These are phyloP conservation scores for Aspergillus sp. DNA, from an alignment of 2,329 filamentous ascomycete genomes.

Conservation along the genomic window DNA sequence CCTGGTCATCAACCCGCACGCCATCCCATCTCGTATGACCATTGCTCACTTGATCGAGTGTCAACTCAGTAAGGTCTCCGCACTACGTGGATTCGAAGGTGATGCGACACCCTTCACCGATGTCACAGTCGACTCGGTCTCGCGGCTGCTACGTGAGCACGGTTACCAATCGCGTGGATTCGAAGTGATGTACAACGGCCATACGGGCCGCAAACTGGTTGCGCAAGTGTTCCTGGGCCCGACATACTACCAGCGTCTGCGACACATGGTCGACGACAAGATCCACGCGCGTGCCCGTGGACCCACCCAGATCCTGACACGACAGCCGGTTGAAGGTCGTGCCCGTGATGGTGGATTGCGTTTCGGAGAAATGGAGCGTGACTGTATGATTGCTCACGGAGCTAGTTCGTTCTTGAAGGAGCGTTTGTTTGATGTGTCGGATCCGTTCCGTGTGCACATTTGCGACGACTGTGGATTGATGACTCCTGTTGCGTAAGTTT, in stretches of 20 bases:
- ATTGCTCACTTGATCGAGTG: slow-evolving; percentile 99
- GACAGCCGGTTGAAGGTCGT: slow-evolving; percentile 97
- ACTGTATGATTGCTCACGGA: slow-evolving; percentile 99
- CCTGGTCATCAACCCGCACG: slow-evolving; percentile 98
- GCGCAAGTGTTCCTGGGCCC: slow-evolving; percentile 95
- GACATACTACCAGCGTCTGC: slow-evolving; percentile 96
- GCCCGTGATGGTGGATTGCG: slow-evolving; percentile 94
- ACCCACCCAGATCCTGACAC: slow-evolving; percentile 91
- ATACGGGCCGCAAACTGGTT: slow-evolving; percentile 88
- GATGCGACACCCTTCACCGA: slow-evolving; percentile 98
- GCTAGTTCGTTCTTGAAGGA: slow-evolving; percentile 96
- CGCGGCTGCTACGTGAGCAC: slow-evolving; percentile 73
- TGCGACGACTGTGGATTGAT: slow-evolving; percentile 98
- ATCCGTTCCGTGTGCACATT: slow-evolving; percentile 95
- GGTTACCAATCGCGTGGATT: slow-evolving; percentile 97
- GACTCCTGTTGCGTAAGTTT: slow-evolving; percentile 94
- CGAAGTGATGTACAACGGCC: slow-evolving; percentile 97
- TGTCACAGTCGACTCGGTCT: slow-evolving; percentile 91
- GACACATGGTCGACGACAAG: slow-evolving; percentile 99
- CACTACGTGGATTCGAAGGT: slow-evolving; percentile 88
- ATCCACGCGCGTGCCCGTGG: slow-evolving; percentile 98
- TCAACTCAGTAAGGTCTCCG: slow-evolving; percentile 90
- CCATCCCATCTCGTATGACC: slow-evolving; percentile 99
- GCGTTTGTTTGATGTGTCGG: slow-evolving; percentile 91
- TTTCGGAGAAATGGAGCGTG: slow-evolving; percentile 99